Evolutionary conservation across 177 flowering plant genomes (phyloP).

Genomic region (Vitis hybrid): DNA sequence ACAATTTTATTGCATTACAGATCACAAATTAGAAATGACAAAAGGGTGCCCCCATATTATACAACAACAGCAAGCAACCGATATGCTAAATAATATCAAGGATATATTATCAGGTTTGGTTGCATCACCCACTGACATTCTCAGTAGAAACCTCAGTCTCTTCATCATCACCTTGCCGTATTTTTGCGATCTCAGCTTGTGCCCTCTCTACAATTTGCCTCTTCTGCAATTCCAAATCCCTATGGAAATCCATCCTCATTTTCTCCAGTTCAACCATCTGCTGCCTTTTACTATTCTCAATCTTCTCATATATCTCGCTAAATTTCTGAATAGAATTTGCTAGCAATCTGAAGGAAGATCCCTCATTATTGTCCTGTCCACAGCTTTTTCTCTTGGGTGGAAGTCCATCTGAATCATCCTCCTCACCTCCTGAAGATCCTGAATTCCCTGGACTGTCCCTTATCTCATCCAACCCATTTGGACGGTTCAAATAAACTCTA

Average conservation of each 20-base stretch:
- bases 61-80: slow-evolving; percentile 12
- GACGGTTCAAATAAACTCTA: slow-evolving; percentile 36
- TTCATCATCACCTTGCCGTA: slow-evolving; percentile 40
- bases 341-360: slow-evolving; percentile 41
- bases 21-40: background rate
- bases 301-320: slow-evolving; percentile 57
- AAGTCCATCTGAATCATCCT: slow-evolving; percentile 47
- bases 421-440: slow-evolving; percentile 31
- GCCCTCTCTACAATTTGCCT: slow-evolving; percentile 60
- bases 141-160: slow-evolving; percentile 45
- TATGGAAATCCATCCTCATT: slow-evolving; percentile 64
- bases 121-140: slow-evolving; percentile 38
- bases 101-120: background rate
- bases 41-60: background rate
- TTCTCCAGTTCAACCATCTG: slow-evolving; percentile 64
- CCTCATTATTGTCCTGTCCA: slow-evolving; percentile 17
- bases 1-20: slow-evolving; percentile 4
- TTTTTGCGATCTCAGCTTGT: slow-evolving; percentile 49
- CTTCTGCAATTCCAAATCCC: slow-evolving; percentile 58
- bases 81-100: background rate
- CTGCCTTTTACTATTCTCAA: slow-evolving; percentile 51
- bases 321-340: slow-evolving; percentile 63
- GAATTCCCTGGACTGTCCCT: slow-evolving; percentile 55
- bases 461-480: slow-evolving; percentile 59
- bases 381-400: slow-evolving; percentile 46